phyloP scores from a whole-genome alignment of 352 stramenopile genomes.

The Globisporangium apiculatum region DNA sequence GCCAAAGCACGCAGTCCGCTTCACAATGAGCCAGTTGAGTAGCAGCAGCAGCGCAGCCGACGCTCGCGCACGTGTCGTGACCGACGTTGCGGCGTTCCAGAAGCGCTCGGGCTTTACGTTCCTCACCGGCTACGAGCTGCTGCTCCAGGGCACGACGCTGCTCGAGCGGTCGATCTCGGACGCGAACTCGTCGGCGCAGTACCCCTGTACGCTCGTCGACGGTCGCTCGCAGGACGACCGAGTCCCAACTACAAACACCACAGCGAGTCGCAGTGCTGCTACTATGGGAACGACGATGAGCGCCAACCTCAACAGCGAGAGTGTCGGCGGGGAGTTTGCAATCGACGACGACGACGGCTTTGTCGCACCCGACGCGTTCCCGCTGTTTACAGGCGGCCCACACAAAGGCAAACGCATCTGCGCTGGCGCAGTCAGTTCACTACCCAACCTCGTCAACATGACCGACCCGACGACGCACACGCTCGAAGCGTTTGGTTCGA shows the following conservation, averaged over 20 bases:
- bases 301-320: background rate
- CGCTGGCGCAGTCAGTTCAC: constrained; percentile 2
- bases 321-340: background rate
- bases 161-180: constrained; percentile 7
- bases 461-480: constrained; percentile 7
- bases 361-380: background rate
- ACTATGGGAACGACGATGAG: background rate
- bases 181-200: constrained; percentile 1
- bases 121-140: constrained; percentile 7
- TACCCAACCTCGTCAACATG: constrained; percentile 5
- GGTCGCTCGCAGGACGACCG: constrained; percentile 2
- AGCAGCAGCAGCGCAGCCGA: background rate
- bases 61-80: background rate
- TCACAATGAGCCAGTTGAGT: background rate
- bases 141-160: constrained; percentile 9
- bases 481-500: background rate
- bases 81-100: constrained; percentile 3
- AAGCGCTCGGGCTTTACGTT: background rate
- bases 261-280: too few species aligned
- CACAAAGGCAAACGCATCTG: constrained; percentile 4
- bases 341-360: background rate
- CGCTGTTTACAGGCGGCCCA: background rate
- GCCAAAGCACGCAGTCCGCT: background rate
- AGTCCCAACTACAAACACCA: background rate
- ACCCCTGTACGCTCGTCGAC: constrained; percentile 9